Percentiles rank a stretch among this genome's conserved stretches.
These are phyloP conservation scores for Physcomitrium patens DNA, from an alignment of 225 moss, liverwort and hornwort genomes.

Conservation along the genomic window DNA sequence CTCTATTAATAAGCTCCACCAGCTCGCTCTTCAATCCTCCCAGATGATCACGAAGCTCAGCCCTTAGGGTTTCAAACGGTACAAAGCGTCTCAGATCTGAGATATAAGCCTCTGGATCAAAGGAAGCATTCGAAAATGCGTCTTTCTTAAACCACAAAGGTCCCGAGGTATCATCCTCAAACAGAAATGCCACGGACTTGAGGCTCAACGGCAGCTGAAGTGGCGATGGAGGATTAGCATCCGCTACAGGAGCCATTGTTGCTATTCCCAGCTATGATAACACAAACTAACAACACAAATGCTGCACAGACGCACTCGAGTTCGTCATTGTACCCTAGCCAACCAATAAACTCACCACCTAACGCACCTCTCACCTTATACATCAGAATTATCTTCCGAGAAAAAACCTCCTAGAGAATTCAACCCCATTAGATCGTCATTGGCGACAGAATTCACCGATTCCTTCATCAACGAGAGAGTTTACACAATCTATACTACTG, in stretches of 20 bases:
- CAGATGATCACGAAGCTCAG: conserved; percentile 82
- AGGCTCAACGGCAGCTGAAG: conserved; percentile 34
- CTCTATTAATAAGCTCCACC: conserved; percentile 93
- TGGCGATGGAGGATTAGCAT: conserved; percentile 38
- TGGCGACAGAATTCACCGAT: background rate
- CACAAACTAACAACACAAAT: conserved; percentile 13
- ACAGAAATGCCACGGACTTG: conserved; percentile 76
- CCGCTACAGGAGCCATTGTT: conserved; percentile 41
- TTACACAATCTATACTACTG: no score
- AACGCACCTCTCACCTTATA: background rate
- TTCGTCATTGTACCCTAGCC: conserved; percentile 33
- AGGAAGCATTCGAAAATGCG: conserved; percentile 64
- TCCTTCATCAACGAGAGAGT: background rate
- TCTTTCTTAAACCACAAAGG: conserved; percentile 96
- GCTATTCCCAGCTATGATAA: conserved; percentile 12
- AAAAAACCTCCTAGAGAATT: background rate
- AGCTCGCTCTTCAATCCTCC: conserved; percentile 85
- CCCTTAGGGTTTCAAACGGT: conserved; percentile 80
- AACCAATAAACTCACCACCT: background rate
- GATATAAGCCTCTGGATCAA: conserved; percentile 88
- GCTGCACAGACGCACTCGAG: conserved; percentile 22
- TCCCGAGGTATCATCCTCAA: conserved; percentile 76
- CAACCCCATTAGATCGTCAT: background rate
- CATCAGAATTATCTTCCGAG: background rate
- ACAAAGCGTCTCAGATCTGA: conserved; percentile 84